phyloP scores from a whole-genome alignment of 306 rosid genomes.

The Benincasa hispida region DNA sequence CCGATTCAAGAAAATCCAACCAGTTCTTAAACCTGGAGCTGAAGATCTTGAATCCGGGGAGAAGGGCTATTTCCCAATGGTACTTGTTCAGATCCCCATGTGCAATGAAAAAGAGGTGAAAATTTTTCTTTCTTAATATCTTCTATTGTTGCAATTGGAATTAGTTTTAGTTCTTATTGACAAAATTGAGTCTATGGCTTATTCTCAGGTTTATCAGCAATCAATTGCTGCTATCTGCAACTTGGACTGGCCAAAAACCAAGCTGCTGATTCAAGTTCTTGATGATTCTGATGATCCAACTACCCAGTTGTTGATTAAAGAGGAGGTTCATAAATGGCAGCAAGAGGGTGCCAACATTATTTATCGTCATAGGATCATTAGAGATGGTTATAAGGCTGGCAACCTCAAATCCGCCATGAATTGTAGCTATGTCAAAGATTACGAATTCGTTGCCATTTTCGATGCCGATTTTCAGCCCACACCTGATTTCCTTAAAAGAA shows the following conservation, averaged over 20 bases:
- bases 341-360: conserved; percentile 58
- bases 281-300: conserved; percentile 89
- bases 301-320: conserved; percentile 47
- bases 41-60: conserved; percentile 66
- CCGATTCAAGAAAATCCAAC: conserved; percentile 58
- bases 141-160: neutral
- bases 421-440: conserved; percentile 78
- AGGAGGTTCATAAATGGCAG: conserved; percentile 78
- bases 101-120: conserved; percentile 82
- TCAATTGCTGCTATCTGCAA: conserved; percentile 76
- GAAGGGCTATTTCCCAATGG: conserved; percentile 67
- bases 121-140: neutral
- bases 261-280: conserved; percentile 59
- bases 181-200: neutral
- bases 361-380: conserved; percentile 62
- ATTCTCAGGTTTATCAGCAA: conserved; percentile 68
- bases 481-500: conserved; percentile 68
- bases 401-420: conserved; percentile 90
- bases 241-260: conserved; percentile 79
- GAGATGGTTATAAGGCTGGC: conserved; percentile 92
- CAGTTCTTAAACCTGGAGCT: conserved; percentile 37
- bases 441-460: conserved; percentile 70
- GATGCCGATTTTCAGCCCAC: conserved; percentile 90
- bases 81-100: conserved; percentile 96
- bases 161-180: neutral